A percentile compares a stretch with the other conserved stretches of the same genome.
Evolutionary conservation across 2,329 filamentous ascomycete genomes (phyloP).

Genomic region (Monilinia fructigena): DNA sequence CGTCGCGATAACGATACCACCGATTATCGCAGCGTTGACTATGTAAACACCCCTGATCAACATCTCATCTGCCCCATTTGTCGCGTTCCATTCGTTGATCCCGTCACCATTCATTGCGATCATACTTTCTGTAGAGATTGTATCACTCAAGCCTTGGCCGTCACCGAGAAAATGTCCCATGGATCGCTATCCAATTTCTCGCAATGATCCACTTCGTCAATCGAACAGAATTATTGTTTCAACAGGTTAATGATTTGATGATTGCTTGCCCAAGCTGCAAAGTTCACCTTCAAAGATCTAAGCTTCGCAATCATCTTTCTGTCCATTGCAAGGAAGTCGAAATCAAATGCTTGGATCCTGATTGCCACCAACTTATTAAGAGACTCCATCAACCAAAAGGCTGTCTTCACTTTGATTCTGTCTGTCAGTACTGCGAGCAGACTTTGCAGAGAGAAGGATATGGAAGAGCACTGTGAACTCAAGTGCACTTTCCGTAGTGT

Average conservation of each 20-base stretch:
- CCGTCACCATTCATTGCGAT: constrained; percentile 61
- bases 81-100: constrained; percentile 58
- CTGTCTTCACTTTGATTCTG: constrained; percentile 54
- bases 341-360: constrained; percentile 51
- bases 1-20: constrained; percentile 23
- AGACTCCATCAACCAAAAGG: constrained; percentile 51
- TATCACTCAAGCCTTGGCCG: constrained; percentile 46
- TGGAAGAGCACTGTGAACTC: constrained; percentile 49
- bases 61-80: constrained; percentile 49
- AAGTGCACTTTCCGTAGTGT: constrained; percentile 46
- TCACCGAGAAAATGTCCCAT: constrained; percentile 54
- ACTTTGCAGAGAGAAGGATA: constrained; percentile 46
- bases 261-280: constrained; percentile 61
- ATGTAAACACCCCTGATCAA: constrained; percentile 41
- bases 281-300: constrained; percentile 51
- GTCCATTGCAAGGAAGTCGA: constrained; percentile 56
- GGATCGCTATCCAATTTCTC: constrained; percentile 50
- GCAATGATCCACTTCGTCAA: constrained; percentile 38
- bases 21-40: constrained; percentile 42
- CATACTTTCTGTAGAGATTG: constrained; percentile 65
- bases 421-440: constrained; percentile 55
- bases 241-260: constrained; percentile 59
- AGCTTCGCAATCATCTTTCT: constrained; percentile 55
- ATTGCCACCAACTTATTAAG: constrained; percentile 52
- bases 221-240: constrained; percentile 51